Percentiles rank a stretch among this genome's conserved stretches.
Conservation (phyloP, 2,329 filamentous ascomycete genomes). For the Fusarium euwallaceae region DNA sequence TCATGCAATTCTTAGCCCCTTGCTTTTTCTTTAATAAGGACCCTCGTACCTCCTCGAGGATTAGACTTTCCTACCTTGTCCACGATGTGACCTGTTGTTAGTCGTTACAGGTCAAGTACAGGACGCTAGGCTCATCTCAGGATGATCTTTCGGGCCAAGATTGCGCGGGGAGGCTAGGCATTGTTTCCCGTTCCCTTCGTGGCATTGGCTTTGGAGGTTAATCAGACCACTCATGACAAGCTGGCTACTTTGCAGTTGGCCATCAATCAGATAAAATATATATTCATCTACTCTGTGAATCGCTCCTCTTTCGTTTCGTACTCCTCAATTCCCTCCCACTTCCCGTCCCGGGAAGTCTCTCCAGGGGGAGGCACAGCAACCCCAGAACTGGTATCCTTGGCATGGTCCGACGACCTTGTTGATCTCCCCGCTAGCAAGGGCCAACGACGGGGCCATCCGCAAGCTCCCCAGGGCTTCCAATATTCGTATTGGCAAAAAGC, state of each 20-base stretch:
- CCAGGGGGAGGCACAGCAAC: background rate
- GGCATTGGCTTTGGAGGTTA: background rate
- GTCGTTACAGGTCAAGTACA: background rate
- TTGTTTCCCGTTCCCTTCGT: background rate
- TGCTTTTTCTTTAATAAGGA: background rate
- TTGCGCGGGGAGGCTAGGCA: background rate
- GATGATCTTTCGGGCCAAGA: background rate
- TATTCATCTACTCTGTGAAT: background rate
- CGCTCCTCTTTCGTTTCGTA: background rate
- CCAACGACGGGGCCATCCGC: background rate
- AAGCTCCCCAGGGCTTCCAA: background rate
- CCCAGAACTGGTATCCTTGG: background rate
- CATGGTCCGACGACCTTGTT: background rate
- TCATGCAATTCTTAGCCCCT: background rate
- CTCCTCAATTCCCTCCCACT: background rate
- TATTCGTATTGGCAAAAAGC: background rate
- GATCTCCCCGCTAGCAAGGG: background rate
- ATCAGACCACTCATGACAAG: background rate
- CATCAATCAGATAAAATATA: background rate
- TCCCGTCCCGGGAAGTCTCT: background rate
- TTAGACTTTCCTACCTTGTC: background rate
- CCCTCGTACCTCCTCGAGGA: background rate
- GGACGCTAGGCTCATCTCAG: background rate
- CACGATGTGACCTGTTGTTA: background rate
- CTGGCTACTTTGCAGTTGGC: rapidly evolving